These are phyloP conservation scores for Sisymbrium irio DNA, from an alignment of 345 rosid species.

Conservation along the genomic window DNA sequence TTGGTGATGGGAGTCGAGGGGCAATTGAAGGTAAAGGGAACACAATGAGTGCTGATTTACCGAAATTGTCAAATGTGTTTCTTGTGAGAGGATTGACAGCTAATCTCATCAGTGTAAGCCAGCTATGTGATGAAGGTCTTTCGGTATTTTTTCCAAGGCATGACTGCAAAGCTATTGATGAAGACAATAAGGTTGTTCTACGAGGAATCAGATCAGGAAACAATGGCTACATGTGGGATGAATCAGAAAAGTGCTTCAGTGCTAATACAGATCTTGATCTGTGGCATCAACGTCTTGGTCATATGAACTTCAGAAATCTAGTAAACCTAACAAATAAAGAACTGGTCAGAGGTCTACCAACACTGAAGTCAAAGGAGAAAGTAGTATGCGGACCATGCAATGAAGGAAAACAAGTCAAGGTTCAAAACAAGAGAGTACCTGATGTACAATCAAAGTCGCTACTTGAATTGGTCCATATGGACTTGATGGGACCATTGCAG, in stretches of 20 bases:
- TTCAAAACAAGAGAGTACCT: not conserved
- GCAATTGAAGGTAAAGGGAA: no score
- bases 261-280: accelerated
- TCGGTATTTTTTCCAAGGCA: not conserved
- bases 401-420: not conserved
- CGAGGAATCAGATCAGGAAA: not conserved
- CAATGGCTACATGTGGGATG: not conserved
- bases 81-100: not conserved
- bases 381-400: not conserved
- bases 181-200: no score
- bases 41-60: no score
- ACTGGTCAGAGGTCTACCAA: accelerated
- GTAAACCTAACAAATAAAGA: not conserved
- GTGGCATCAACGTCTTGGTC: not conserved
- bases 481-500: no score
- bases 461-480: not conserved
- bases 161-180: not conserved
- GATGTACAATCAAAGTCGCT: not conserved
- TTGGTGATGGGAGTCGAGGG: no score
- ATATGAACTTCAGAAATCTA: not conserved
- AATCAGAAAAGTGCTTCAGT: not conserved
- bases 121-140: not conserved
- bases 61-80: not conserved
- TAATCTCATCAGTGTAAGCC: not conserved
- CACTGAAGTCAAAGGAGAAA: not conserved